phyloP scores from a whole-genome alignment of 148 eudicot genomes.

The Vaccinium macrocarpon region DNA sequence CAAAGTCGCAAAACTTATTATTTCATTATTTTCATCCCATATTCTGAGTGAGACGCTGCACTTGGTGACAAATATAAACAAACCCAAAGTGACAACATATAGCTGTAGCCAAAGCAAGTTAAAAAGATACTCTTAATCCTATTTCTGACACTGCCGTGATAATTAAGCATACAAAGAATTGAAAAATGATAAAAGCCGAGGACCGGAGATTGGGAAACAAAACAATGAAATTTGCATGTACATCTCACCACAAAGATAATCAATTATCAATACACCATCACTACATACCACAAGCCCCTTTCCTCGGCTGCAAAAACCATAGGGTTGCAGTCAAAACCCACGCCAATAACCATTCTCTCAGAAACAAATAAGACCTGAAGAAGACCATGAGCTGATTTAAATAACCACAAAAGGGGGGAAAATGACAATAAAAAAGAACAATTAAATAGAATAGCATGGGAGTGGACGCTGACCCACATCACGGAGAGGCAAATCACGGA shows the following conservation, averaged over 20 bases:
- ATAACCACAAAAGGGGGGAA: constrained; percentile 7
- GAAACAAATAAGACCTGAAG: constrained; percentile 84
- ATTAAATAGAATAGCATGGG: constrained; percentile 35
- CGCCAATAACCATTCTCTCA: constrained; percentile 87
- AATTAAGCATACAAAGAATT: background rate
- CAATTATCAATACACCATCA: background rate
- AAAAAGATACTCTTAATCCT: background rate
- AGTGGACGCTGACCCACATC: constrained; percentile 99
- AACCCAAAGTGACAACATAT: background rate
- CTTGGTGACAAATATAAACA: background rate
- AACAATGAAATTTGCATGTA: background rate
- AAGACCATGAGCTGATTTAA: constrained; percentile 12
- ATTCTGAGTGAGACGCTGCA: background rate
- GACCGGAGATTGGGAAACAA: background rate
- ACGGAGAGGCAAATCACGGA: constrained; percentile 98
- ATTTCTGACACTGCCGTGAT: background rate
- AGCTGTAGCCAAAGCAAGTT: background rate
- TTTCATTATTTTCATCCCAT: background rate
- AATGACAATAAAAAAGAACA: constrained; percentile 1
- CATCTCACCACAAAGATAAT: background rate
- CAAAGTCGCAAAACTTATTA: background rate
- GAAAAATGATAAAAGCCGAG: background rate
- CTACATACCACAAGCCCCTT: constrained; percentile 75
- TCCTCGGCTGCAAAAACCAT: constrained; percentile 93
- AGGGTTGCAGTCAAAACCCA: constrained; percentile 92